Evolutionary conservation across 495 filamentous ascomycete species (phyloP), one percentile per base, ranked within the genome.

Genomic region (Trichoderma erinaceum): DNA sequence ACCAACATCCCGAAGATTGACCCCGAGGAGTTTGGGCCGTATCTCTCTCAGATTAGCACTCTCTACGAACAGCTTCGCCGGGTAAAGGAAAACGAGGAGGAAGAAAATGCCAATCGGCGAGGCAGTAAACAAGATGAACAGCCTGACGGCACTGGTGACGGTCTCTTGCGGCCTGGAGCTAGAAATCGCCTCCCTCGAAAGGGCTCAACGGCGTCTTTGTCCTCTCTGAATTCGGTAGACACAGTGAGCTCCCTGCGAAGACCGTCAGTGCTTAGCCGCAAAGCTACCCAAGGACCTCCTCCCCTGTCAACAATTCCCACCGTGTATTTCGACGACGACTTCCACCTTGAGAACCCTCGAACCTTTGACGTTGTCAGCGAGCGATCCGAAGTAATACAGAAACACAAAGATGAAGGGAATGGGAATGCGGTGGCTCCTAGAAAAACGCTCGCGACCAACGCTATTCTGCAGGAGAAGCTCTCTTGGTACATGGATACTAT

Each of bases 401-500:
- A 83, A 21, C 80, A 85, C 64, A 87, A 83, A 52, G 81, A 78
- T 35, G 74, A 77, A 10, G 76, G 81, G 18, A 93, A 91, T 79
- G 90, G 89, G n/a, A 81, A 82, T 35, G 77, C 81, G 0, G 69
- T 78, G 5, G 86, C 84, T 32, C 89, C 92, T 41, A 84, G 95
- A 56, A 97, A 97, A 76, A 91, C 90, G 18, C 82, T 99, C 4
- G 93, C 96, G 43, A 97, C 93, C 0, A 99, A 99, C 79, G 95
- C 95, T 1, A 98, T 99, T 61, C 78, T 99, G n/a, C 95, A 99
- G 75, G 95, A 99, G 74, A 99, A 99, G 75, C 83, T 99, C 4
- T 97, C 94, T 1, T 99, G 95, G 95, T 99, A 99, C 72, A 97
- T 99, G 95, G 95, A 99, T 75, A 99, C 96, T 0, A 91, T 99